These are phyloP conservation scores for Lantana camara DNA, from an alignment of 257 asterid genomes.

Conservation along the genomic window DNA sequence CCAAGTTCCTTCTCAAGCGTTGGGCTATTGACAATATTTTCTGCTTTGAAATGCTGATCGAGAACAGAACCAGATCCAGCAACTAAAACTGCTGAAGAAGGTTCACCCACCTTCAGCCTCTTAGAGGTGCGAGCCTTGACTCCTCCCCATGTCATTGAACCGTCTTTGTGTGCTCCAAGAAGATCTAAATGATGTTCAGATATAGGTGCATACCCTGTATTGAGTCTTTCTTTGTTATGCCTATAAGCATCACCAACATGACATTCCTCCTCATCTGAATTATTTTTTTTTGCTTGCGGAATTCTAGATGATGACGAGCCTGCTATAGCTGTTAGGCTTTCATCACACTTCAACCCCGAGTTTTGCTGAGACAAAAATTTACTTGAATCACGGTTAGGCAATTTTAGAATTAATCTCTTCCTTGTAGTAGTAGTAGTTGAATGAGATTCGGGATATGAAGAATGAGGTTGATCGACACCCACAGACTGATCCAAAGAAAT, in stretches of 20 bases:
- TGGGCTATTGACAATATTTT: constrained; percentile 44
- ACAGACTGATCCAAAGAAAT: constrained; percentile 48
- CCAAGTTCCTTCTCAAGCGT: constrained; percentile 37
- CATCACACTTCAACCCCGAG: constrained; percentile 32
- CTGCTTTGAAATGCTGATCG: constrained; percentile 41
- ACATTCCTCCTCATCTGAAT: constrained; percentile 33
- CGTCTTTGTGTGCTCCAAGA: constrained; percentile 72
- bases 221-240: constrained; percentile 43
- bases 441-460: constrained; percentile 46
- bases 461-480: constrained; percentile 44
- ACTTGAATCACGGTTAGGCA: constrained; percentile 73
- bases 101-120: constrained; percentile 66
- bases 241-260: constrained; percentile 41
- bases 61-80: constrained; percentile 45
- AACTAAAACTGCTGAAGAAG: constrained; percentile 41
- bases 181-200: constrained; percentile 52
- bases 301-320: constrained; percentile 58
- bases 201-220: constrained; percentile 33
- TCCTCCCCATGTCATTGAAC: constrained; percentile 87
- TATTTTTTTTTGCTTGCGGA: constrained; percentile 31
- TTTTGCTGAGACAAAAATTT: constrained; percentile 42
- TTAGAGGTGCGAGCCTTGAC: constrained; percentile 81
- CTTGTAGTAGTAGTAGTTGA: constrained; percentile 47
- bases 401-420: constrained; percentile 77
- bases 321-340: constrained; percentile 40